Conservation (phyloP, 257 asterid species). For the Nicotiana undulata region DNA sequence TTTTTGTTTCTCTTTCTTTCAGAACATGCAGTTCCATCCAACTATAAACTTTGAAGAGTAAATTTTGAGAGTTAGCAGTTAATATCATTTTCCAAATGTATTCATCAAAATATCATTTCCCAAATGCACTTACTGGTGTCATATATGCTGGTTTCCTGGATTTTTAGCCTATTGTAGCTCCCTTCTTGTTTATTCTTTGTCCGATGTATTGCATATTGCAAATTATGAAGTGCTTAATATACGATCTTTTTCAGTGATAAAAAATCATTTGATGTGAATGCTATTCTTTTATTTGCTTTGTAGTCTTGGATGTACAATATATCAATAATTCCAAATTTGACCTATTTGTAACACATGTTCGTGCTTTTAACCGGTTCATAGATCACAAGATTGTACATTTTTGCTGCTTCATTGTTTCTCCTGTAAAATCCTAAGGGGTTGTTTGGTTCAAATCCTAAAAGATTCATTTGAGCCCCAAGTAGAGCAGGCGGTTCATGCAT, state of each 20-base stretch:
- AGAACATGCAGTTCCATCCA: background rate
- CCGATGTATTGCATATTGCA: background rate
- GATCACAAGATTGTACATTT: background rate
- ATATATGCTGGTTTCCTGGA: background rate
- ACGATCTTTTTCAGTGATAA: background rate
- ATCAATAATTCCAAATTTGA: background rate
- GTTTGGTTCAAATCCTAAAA: no score
- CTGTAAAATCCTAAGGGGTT: background rate
- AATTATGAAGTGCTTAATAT: background rate
- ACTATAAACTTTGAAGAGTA: background rate
- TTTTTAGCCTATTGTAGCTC: background rate
- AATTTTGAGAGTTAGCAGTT: background rate
- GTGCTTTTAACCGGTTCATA: background rate
- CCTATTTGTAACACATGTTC: background rate
- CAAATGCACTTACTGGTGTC: background rate
- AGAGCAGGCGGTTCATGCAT: background rate
- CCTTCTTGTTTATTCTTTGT: background rate
- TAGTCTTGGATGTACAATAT: background rate
- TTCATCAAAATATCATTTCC: background rate
- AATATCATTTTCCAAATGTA: background rate
- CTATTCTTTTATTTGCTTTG: background rate
- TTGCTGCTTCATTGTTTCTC: background rate
- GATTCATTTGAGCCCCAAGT: background rate
- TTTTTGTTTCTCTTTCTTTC: conserved; percentile 1
- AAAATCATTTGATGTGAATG: background rate